Conservation (phyloP, 148 eudicot species). For the Salicornia ramosissima region DNA sequence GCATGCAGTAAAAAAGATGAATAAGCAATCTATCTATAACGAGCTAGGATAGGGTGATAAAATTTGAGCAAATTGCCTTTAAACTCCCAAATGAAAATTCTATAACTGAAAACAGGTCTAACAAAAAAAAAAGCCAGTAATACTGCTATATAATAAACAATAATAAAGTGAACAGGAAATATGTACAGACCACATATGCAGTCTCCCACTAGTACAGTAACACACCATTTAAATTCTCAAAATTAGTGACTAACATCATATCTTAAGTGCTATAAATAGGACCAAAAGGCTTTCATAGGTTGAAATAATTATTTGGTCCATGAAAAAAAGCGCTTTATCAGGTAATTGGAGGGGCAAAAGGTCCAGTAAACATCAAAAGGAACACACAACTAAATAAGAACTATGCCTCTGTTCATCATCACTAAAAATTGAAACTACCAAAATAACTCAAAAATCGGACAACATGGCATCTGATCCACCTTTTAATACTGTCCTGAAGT, state of each 20-base stretch:
- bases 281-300: neutral
- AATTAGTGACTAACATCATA: neutral
- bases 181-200: neutral
- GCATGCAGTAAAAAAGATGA: neutral
- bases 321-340: neutral
- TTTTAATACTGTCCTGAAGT: neutral
- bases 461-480: too few species aligned
- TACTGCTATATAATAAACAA: neutral
- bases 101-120: neutral
- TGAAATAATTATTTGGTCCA: neutral
- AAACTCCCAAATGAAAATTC: neutral
- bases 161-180: neutral
- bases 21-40: neutral
- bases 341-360: too few species aligned
- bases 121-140: neutral
- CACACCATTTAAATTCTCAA: neutral
- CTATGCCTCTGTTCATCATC: neutral
- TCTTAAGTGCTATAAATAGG: neutral
- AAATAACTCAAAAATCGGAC: too few species aligned
- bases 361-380: too few species aligned
- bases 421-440: too few species aligned
- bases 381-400: neutral
- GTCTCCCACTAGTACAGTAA: neutral
- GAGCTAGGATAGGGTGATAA: neutral
- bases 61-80: neutral